These are phyloP conservation scores for Saccharomycopsis javanensis DNA, from an alignment of 805 yeast genomes.

Conservation along the genomic window DNA sequence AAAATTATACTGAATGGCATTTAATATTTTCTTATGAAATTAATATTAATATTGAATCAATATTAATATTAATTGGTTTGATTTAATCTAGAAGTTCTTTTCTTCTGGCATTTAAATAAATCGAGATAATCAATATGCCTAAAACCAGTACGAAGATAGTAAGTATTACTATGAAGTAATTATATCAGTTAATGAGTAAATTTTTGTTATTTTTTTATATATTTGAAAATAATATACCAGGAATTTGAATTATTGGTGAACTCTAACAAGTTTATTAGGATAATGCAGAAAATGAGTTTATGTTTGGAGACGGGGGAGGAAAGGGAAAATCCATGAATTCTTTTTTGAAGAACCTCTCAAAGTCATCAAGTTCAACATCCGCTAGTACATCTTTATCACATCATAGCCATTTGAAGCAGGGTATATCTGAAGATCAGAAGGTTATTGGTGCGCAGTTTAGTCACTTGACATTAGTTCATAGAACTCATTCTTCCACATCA, in stretches of 20 bases:
- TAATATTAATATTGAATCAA: not conserved
- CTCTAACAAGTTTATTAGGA: not conserved
- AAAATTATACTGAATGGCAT: too few species aligned
- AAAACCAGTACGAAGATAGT: not conserved
- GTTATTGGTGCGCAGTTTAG: constrained; percentile 49
- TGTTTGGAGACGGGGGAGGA: constrained; percentile 63
- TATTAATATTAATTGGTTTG: too few species aligned
- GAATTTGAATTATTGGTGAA: not conserved
- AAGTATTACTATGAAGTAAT: not conserved
- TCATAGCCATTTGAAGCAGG: constrained; percentile 16
- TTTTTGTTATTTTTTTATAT: too few species aligned
- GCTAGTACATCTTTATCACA: not conserved
- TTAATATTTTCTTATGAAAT: too few species aligned
- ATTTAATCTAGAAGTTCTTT: not conserved
- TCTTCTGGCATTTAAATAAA: not conserved
- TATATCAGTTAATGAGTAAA: not conserved
- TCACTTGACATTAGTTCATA: constrained; percentile 31
- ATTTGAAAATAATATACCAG: not conserved
- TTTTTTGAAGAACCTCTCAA: constrained; percentile 35
- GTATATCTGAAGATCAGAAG: constrained; percentile 29
- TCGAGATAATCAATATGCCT: not conserved
- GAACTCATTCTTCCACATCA: constrained; percentile 20
- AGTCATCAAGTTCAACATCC: constrained; percentile 23
- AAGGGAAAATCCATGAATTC: constrained; percentile 49
- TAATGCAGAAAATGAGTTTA: constrained; percentile 38